phyloP scores from a whole-genome alignment of 495 filamentous ascomycete genomes.

The Annulohypoxylon moriforme region DNA sequence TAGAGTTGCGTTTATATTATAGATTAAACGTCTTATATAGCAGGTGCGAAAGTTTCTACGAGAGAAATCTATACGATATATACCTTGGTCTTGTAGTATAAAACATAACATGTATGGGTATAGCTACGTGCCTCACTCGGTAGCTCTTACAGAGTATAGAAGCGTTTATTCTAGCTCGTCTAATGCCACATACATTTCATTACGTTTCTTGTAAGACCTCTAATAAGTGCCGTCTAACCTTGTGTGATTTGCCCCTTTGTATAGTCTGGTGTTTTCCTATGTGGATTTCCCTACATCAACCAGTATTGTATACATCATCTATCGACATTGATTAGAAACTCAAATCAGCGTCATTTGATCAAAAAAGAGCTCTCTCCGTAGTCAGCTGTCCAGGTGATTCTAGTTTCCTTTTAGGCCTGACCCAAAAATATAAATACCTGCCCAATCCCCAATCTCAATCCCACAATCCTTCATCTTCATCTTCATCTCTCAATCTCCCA shows the following conservation, averaged over 20 bases:
- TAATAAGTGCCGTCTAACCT: too few species aligned
- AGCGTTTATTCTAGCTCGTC: background rate
- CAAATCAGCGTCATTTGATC: background rate
- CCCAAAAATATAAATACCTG: background rate
- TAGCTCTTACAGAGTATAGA: background rate
- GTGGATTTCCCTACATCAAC: too few species aligned
- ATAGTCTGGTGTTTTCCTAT: too few species aligned
- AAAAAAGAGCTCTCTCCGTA: background rate
- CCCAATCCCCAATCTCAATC: background rate
- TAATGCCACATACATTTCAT: too few species aligned
- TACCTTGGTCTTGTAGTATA: background rate
- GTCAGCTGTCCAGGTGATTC: background rate
- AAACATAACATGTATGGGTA: background rate
- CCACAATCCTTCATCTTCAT: background rate
- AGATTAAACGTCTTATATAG: background rate
- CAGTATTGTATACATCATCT: too few species aligned
- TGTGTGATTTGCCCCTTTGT: too few species aligned
- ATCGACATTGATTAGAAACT: background rate
- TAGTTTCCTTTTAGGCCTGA: background rate
- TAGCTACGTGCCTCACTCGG: background rate
- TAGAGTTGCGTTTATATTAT: background rate
- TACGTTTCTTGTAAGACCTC: background rate
- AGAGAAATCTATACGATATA: background rate
- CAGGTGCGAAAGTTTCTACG: background rate
- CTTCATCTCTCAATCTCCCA: background rate